phyloP scores from a whole-genome alignment of 768 basidiomycete species.

The Dictyophora rubrovolvata region DNA sequence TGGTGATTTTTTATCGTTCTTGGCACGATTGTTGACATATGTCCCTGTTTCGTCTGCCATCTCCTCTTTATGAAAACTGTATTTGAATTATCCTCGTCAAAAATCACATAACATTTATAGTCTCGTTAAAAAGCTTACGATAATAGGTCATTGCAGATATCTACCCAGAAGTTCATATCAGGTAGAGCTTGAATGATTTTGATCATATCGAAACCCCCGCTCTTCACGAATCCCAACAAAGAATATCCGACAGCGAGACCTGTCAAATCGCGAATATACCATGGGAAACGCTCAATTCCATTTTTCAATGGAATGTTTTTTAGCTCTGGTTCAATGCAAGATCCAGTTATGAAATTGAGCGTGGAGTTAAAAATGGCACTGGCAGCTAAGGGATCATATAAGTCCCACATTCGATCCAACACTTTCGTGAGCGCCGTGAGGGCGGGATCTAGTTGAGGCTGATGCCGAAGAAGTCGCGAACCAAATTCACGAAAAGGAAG shows the following conservation, averaged over 20 bases:
- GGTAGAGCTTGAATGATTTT: not conserved
- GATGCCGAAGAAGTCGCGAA: not conserved
- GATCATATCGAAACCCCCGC: not conserved
- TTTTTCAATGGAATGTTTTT: not conserved
- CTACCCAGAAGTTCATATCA: not conserved
- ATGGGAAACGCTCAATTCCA: not conserved
- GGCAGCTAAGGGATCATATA: not conserved
- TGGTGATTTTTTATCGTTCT: not conserved
- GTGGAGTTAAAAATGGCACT: not conserved
- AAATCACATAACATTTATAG: not conserved
- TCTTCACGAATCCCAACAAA: not conserved
- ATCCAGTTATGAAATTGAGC: not conserved
- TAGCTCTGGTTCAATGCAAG: not conserved
- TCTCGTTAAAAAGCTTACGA: not conserved
- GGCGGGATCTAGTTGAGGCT: not conserved
- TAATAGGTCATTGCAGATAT: not conserved
- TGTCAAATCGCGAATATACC: not conserved
- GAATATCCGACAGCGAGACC: not conserved
- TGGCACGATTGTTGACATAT: not conserved
- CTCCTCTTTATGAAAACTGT: not conserved
- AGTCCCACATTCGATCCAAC: conserved; percentile 1
- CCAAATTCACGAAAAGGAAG: not conserved
- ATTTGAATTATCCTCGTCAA: not conserved
- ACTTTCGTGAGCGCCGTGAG: not conserved
- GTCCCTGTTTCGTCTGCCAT: not conserved